Evolutionary conservation across 331 rosid species (phyloP).

Genomic region (Dryas integrifolia): DNA sequence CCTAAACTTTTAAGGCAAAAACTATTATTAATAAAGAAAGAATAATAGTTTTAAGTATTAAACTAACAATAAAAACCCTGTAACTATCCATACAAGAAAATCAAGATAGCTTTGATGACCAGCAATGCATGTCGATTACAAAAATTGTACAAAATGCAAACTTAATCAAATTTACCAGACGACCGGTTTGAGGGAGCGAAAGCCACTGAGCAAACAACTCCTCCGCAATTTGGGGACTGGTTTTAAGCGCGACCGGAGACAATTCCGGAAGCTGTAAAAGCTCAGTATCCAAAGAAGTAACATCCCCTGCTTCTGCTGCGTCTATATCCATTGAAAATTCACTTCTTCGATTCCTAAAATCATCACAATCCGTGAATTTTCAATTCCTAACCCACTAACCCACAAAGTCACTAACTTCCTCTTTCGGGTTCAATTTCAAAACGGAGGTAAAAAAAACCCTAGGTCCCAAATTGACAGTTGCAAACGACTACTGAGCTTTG

Average conservation of each 20-base stretch:
- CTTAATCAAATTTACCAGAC: slow-evolving; percentile 49
- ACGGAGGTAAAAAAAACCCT: background rate
- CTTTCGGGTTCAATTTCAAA: background rate
- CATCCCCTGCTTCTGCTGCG: slow-evolving; percentile 44
- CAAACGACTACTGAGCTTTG: background rate
- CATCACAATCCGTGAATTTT: slow-evolving; percentile 10
- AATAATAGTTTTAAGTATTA: background rate
- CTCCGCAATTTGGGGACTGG: slow-evolving; percentile 59
- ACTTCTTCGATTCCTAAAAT: slow-evolving; percentile 9
- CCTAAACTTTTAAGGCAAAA: background rate
- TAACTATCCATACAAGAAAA: background rate
- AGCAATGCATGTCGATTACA: slow-evolving; percentile 1
- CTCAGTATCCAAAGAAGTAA: slow-evolving; percentile 73
- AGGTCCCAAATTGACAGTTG: background rate
- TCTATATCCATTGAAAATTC: slow-evolving; percentile 55
- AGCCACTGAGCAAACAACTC: slow-evolving; percentile 87
- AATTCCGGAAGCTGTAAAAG: slow-evolving; percentile 79
- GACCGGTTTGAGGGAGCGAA: slow-evolving; percentile 72
- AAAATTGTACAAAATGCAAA: background rate
- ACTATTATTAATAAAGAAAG: background rate
- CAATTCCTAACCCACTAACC: slow-evolving; percentile 1
- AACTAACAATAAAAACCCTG: background rate
- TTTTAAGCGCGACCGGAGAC: slow-evolving; percentile 60
- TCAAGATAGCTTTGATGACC: background rate
- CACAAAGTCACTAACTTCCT: background rate